Base-by-base conservation (phyloP, 2,329 filamentous ascomycete genomes). In the Scedosporium dehoogii region DNA sequence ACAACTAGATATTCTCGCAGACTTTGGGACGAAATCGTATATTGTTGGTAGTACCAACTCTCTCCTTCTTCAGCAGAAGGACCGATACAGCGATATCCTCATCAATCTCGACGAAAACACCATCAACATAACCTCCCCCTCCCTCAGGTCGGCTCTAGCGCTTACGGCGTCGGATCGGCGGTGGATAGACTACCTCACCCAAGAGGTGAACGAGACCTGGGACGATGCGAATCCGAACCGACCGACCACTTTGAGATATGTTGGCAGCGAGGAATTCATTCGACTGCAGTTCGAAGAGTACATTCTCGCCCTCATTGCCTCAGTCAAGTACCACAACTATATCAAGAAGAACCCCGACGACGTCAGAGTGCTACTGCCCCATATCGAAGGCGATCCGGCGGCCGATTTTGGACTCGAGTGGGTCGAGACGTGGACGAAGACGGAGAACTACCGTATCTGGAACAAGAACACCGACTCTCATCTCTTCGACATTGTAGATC, bases 21-120 rank as follows among this genome's bases (percentile, higher is more conserved):
- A 97, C 74, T 87, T 91, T 68, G 90, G 91, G 51, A 97, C 94
- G 21, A 97, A 96, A 76, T 97, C 93, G 1, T 99, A 97, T 70
- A 89, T 99, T 61, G 92, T 99, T 63, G 94, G 94, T 66, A 97
- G 92, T 67, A 99, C 94, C 44, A 99, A 99, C 73, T 96, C 92
- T 5, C 81, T 99, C 25, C 81, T 99, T 41, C 78, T 99, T 10
- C 92, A 97, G 70, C 94, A 99, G 73, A 96, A 87, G 73, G 93
- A 99, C 72, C 86, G 92, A 55, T 97, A 99, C 73, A 96, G 92
- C 73, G 94, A 99, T 70, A 91, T 97, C 42, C 81, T 99, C 64
- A 92, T 99, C 72, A 97, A 99, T 71, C 86, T 99, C 21, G 94
- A 99, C 72, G 92, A 97, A 66, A 85, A 89, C 67, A 89, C 85